phyloP scores from a whole-genome alignment of 345 rosid genomes.

The Geranium rotundifolium region DNA sequence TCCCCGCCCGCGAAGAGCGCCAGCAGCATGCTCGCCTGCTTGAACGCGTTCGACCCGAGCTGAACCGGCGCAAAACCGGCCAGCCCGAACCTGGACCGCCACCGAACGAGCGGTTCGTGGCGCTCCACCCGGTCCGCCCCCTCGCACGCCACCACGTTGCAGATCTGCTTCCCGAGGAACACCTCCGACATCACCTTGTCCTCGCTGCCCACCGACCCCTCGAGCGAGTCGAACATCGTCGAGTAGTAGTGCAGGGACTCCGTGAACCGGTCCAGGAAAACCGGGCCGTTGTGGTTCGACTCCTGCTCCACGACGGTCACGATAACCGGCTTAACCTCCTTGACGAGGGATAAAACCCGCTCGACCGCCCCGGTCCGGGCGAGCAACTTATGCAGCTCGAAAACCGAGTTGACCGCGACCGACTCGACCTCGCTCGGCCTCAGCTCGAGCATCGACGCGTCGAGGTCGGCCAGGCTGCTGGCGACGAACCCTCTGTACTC shows the following conservation, averaged over 20 bases:
- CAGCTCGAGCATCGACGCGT: conserved; percentile 53
- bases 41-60: conserved; percentile 81
- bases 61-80: conserved; percentile 60
- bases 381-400: conserved; percentile 54
- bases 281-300: conserved; percentile 68
- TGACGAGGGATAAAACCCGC: conserved; percentile 38
- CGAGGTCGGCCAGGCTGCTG: conserved; percentile 55
- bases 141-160: conserved; percentile 81
- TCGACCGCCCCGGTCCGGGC: conserved; percentile 57
- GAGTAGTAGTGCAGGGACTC: conserved; percentile 80
- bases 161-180: conserved; percentile 65
- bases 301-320: conserved; percentile 81
- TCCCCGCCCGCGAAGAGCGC: conserved; percentile 71
- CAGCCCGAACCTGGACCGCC: conserved; percentile 50
- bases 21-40: conserved; percentile 78
- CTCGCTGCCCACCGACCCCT: conserved; percentile 36
- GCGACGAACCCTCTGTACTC: conserved; percentile 56
- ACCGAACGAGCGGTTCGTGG: conserved; percentile 56
- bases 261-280: conserved; percentile 66
- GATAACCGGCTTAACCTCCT: conserved; percentile 59
- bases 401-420: conserved; percentile 74
- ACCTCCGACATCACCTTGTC: conserved; percentile 76
- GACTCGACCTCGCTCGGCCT: conserved; percentile 36
- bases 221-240: conserved; percentile 75
- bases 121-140: conserved; percentile 70